Percentiles rank a stretch among this genome's conserved stretches.
phyloP scores from a whole-genome alignment of 2,329 filamentous ascomycete species.

The Ophiostoma sp. region DNA sequence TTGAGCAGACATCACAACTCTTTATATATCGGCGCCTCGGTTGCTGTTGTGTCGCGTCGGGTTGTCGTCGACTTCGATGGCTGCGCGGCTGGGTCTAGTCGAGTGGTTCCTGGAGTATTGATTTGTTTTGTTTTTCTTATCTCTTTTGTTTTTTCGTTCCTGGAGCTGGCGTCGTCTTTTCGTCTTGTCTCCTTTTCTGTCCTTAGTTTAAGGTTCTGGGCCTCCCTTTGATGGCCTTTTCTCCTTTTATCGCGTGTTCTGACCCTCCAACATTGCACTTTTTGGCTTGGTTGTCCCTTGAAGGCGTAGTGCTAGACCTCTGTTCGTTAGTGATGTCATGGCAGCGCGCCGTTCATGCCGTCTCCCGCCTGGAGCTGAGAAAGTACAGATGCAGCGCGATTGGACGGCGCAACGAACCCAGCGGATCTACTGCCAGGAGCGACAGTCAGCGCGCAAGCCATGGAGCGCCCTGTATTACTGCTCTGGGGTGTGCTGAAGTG shows the following conservation, averaged over 20 bases:
- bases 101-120: neutral
- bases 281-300: neutral
- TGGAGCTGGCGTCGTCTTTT: neutral
- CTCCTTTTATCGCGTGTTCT: neutral
- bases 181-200: neutral
- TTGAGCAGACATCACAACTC: neutral
- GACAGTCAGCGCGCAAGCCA: conserved; percentile 17
- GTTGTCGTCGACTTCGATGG: neutral
- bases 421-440: neutral
- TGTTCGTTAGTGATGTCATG: conserved; percentile 18
- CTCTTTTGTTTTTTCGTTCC: neutral
- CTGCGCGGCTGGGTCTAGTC: neutral
- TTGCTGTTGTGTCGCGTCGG: neutral
- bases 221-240: neutral
- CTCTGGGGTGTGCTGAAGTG: neutral
- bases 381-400: neutral
- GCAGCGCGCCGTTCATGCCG: neutral
- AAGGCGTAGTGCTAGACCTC: neutral
- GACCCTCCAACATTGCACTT: neutral
- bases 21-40: neutral
- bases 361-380: neutral
- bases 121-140: neutral
- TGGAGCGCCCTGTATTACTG: neutral
- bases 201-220: neutral
- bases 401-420: neutral